Evolutionary conservation across 2,329 filamentous ascomycete genomes (phyloP), one percentile per base, ranked within the genome.

Genomic region (Ascocoryne sarcoides): DNA sequence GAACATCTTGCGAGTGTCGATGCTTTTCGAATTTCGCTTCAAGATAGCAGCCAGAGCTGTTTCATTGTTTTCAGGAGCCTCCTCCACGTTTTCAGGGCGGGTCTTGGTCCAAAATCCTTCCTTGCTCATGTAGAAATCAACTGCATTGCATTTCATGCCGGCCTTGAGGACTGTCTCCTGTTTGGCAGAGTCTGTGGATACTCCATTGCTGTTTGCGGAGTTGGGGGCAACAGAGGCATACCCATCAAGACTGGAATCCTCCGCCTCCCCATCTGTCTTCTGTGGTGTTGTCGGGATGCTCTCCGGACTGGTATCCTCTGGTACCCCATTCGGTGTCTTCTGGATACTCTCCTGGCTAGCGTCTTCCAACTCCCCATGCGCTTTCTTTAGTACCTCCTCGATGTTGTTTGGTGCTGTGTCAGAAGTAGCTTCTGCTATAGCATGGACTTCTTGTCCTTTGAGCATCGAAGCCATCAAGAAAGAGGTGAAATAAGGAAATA

Each of bases 11-110:
- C 71, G 68, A 19, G 74, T 71, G 53, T 80, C 71, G 34, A 67
- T 68, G 50, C 69, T 69, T 59, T 71, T 75, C 40, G 68, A 63
- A 53, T 81, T 74, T 32, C 76, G 71, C 1, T 77, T 67, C 19
- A 81, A 62, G 36, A 80, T 63, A 2, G 78, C 77, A 53, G 71
- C 82, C 47, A 74, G 75, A 26, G 70, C 69, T 1, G 75, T 80
- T 48, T 76, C 68, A 14, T 72, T 69, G 47, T 79, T 75, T 53
- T 82, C 78, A 4, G 70, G 75, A 0, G 74, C 68, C 37, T 73
- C 69, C 33, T 69, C 65, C 3, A 74, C 61, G 46, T 76, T 69
- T 35, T 71, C 63, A 1, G 76, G 75, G 19, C 68, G 65, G 43
- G 71, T 68, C 39, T 72, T 68, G 5, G 70, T 68, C 76, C 75